phyloP scores from a whole-genome alignment of 306 rosid genomes.

The Quercus variabilis region DNA sequence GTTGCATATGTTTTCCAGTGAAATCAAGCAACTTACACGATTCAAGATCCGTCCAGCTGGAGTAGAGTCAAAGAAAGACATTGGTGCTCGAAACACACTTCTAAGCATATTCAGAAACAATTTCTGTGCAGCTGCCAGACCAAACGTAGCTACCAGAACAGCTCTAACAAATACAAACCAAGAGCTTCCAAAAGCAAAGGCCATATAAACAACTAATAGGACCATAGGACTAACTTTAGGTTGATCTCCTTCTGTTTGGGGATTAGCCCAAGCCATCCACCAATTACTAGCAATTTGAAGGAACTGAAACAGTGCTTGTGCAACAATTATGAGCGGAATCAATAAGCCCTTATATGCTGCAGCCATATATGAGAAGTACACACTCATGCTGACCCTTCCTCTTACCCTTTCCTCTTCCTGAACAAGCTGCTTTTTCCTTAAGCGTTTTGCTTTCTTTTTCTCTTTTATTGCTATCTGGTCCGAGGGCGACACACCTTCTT shows the following conservation, averaged over 20 bases:
- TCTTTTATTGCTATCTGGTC: conserved; percentile 75
- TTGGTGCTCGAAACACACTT: conserved; percentile 79
- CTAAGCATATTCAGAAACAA: conserved; percentile 80
- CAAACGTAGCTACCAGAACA: conserved; percentile 87
- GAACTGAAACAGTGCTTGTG: conserved; percentile 89
- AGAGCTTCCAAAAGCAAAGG: conserved; percentile 93
- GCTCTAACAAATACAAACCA: conserved; percentile 86
- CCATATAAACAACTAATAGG: conserved; percentile 91
- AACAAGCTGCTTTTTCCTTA: conserved; percentile 89
- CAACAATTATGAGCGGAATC: conserved; percentile 83
- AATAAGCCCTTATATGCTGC: conserved; percentile 90
- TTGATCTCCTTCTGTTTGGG: conserved; percentile 89
- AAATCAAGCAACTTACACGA: conserved; percentile 58
- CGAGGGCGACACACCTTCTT: conserved; percentile 68
- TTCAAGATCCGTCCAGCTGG: conserved; percentile 96
- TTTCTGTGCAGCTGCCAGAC: conserved; percentile 87
- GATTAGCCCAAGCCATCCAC: conserved; percentile 99
- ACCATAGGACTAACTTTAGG: conserved; percentile 78
- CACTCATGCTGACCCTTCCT: conserved; percentile 99
- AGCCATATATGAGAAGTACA: conserved; percentile 95
- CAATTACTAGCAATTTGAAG: conserved; percentile 99
- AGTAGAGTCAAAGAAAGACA: conserved; percentile 97
- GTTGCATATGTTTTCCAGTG: not conserved
- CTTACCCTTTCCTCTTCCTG: conserved; percentile 99
- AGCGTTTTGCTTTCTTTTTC: conserved; percentile 87